Evolutionary conservation across 129 eudicot genomes (phyloP), one percentile per base, ranked within the genome.

Genomic region (Artemisia argyi): DNA sequence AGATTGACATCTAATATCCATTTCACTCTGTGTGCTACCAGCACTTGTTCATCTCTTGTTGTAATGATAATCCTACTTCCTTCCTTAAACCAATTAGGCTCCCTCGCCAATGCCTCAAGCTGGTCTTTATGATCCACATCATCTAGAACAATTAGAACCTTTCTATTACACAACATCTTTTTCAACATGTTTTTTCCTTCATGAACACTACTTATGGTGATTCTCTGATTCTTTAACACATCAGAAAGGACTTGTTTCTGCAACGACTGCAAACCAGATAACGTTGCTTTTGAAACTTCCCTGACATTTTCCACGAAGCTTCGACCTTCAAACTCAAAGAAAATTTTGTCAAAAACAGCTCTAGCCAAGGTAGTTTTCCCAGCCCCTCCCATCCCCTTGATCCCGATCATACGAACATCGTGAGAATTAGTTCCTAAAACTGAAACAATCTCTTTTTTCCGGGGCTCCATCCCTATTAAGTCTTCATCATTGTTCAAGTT

Each of bases 51-150:
- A 39, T 57, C 59, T 50, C 66, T 54, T 11, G 73, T 75, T 7
- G 73, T 54, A 4, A 65, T 65, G 54, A 75, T 65, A n/a, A 75
- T 55, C 47, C 48, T 54, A 66, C 77, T 78, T 55, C 73, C 69
- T 0, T 14, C 1, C 5, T 44, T 22, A 63, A 63, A 48, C 61
- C 76, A 64, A 17, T 3, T 22, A 56, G n/a, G n/a, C 15, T 28
- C 24, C 7, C 66, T 56, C 3, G 32, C 64, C 48, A 66, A 62
- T 11, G 68, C 52, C 22, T 56, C 42, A 22, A 58, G 50, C 20
- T 66, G 68, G 13, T 12, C 49, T 10, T 1, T 6, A 9, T 67
- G 44, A 22, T 76, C 69, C 65, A 76, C 55, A 47, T 67, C 80
- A 26, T 76, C 80, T 8, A 76, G 68, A 16, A 76, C 61, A 22